Percentiles rank a stretch among this genome's conserved stretches.
Conservation (phyloP, 441 rosid species). For the Isatis lusitanica region DNA sequence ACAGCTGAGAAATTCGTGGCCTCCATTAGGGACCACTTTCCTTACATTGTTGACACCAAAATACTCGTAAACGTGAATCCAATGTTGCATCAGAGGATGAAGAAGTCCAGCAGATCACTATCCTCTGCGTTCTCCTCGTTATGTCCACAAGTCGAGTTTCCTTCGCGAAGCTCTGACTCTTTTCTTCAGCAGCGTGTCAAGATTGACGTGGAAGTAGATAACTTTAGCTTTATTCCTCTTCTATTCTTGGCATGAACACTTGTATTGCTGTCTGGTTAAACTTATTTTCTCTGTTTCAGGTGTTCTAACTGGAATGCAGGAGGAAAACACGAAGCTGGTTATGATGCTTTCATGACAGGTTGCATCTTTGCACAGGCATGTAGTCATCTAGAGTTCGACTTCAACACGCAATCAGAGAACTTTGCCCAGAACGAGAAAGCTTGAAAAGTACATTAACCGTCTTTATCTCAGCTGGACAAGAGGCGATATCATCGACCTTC, state of each 20-base stretch:
- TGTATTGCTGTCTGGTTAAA: neutral
- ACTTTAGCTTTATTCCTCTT: slow-evolving; percentile 54
- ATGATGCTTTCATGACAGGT: slow-evolving; percentile 99
- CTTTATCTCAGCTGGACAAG: slow-evolving; percentile 81
- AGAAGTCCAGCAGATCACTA: slow-evolving; percentile 68
- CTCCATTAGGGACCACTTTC: slow-evolving; percentile 60
- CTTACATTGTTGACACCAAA: slow-evolving; percentile 83
- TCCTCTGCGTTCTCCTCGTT: slow-evolving; percentile 70
- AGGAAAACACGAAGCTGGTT: slow-evolving; percentile 94
- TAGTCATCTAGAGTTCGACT: slow-evolving; percentile 68
- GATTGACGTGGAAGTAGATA: slow-evolving; percentile 82
- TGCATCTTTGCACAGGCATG: slow-evolving; percentile 88
- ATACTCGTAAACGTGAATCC: slow-evolving; percentile 64
- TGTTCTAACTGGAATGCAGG: slow-evolving; percentile 77
- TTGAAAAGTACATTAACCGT: slow-evolving; percentile 64
- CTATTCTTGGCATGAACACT: slow-evolving; percentile 14
- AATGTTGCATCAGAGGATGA: slow-evolving; percentile 53
- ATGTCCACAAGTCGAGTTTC: slow-evolving; percentile 64
- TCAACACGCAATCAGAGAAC: slow-evolving; percentile 47
- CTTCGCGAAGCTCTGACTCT: slow-evolving; percentile 38
- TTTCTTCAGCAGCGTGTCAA: slow-evolving; percentile 44
- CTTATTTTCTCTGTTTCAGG: slow-evolving; percentile 45
- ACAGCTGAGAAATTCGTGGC: slow-evolving; percentile 68
- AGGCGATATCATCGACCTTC: slow-evolving; percentile 66
- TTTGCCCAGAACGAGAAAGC: slow-evolving; percentile 52